Percentiles rank a stretch among this genome's conserved stretches.
These are phyloP conservation scores for Ganoderma meredithae DNA, from an alignment of 1,284 basidiomycete genomes.

Conservation along the genomic window DNA sequence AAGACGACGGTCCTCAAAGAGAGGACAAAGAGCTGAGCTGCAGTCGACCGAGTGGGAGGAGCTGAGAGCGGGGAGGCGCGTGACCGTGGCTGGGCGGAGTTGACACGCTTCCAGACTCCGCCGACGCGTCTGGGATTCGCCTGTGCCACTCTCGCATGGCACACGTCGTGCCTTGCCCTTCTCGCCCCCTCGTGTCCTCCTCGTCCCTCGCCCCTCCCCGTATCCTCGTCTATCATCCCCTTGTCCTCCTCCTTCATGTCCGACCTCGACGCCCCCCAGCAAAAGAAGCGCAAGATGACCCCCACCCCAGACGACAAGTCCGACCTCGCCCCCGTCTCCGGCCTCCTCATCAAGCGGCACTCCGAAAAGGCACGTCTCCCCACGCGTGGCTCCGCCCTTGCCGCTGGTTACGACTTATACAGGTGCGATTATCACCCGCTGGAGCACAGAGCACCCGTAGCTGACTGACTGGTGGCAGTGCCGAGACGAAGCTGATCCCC, in stretches of 20 bases:
- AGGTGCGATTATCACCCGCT: slow-evolving; percentile 55
- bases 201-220: slow-evolving; percentile 5
- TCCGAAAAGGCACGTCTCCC: slow-evolving; percentile 87
- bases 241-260: slow-evolving; percentile 28
- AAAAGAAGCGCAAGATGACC: slow-evolving; percentile 69
- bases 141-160: slow-evolving; percentile 18
- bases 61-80: background rate
- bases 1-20: no score
- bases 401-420: slow-evolving; percentile 96
- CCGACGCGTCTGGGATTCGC: slow-evolving; percentile 28
- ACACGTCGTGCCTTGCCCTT: background rate
- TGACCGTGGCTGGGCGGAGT: slow-evolving; percentile 33
- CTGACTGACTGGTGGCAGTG: slow-evolving; percentile 51
- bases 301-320: slow-evolving; percentile 35
- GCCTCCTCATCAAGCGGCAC: slow-evolving; percentile 86
- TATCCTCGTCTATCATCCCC: background rate
- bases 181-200: slow-evolving; percentile 7
- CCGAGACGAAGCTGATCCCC: slow-evolving; percentile 81
- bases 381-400: slow-evolving; percentile 84
- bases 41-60: background rate
- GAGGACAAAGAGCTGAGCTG: no score
- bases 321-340: slow-evolving; percentile 49
- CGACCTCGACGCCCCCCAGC: slow-evolving; percentile 45
- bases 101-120: slow-evolving; percentile 38
- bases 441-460: background rate